These are phyloP conservation scores for Talaromyces verruculosus DNA, from an alignment of 2,329 filamentous ascomycete genomes.

Conservation along the genomic window DNA sequence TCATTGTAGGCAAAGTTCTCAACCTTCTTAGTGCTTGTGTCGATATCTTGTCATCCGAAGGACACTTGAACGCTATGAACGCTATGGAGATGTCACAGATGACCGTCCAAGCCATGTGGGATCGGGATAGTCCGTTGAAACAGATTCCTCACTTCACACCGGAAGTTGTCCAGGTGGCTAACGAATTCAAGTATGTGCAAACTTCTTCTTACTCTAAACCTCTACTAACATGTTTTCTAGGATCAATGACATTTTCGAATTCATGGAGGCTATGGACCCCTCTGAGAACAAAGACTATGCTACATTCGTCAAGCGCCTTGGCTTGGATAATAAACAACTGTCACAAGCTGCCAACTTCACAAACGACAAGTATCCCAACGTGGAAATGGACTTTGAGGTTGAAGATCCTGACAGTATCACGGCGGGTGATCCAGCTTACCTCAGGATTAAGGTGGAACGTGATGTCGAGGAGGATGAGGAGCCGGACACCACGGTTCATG, in stretches of 20 bases:
- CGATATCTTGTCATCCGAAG: conserved; percentile 92
- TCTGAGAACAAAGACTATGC: conserved; percentile 83
- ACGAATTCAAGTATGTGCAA: conserved; percentile 67
- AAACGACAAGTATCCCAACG: conserved; percentile 92
- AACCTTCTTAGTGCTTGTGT: conserved; percentile 88
- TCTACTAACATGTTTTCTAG: conserved; percentile 42
- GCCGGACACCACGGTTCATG: conserved; percentile 81
- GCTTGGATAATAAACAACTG: conserved; percentile 77
- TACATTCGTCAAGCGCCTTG: conserved; percentile 72
- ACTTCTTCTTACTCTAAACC: conserved; percentile 28
- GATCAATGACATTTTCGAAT: conserved; percentile 93
- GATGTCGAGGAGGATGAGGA: conserved; percentile 74
- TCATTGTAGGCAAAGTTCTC: conserved; percentile 79
- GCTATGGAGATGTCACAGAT: conserved; percentile 99
- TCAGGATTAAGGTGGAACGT: conserved; percentile 77
- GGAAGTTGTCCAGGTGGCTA: conserved; percentile 78
- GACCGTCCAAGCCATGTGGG: conserved; percentile 99
- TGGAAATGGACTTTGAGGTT: conserved; percentile 86
- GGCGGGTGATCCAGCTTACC: conserved; percentile 75
- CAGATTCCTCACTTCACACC: conserved; percentile 94
- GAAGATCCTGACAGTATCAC: conserved; percentile 77
- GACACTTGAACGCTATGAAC: conserved; percentile 93
- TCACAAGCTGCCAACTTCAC: conserved; percentile 90
- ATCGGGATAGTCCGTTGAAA: conserved; percentile 92
- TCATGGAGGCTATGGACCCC: conserved; percentile 98